Evolutionary conservation across 2,329 filamentous ascomycete species (phyloP), one percentile per base, ranked within the genome.

Genomic region (Alternaria ethzedia): DNA sequence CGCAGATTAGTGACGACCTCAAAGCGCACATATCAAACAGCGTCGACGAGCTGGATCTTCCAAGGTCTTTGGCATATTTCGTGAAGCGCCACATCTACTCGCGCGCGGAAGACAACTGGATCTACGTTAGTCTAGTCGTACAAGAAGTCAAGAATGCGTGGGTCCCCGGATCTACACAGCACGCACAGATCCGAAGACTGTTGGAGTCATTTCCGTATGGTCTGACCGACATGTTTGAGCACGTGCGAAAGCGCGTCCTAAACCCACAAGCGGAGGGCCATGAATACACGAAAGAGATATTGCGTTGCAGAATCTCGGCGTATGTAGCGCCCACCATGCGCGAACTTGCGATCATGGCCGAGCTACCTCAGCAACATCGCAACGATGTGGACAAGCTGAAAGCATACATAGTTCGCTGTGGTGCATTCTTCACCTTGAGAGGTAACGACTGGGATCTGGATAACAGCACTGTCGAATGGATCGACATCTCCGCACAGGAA

Each of bases 241-340:
- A 73, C 32, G 61, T 72, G 6, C 65, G 66, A 3, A 71, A 70
- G 47, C 59, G 71, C 15, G 57, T 73, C 12, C 54, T 73, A 0
- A 51, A 68, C 21, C 61, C 70, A 11, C 43, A 52, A 10, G 58
- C 67, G 9, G 56, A 70, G 21, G 66, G 68, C 10, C 54, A 71
- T 15, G 70, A 73, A 52, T 73, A 73, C 28, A 72, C 71, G 2
- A 74, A 74, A 50, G 71, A 74, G 47, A 70, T 74, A 17, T 45
- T 73, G 21, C 62, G 71, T 20, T 72, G 67, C 44, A 46, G 65
- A 4, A 65, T 70, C 25, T 45, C 66, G 23, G 66, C 68, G 8
- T 63, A 65, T n/a, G 61, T 67, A 26, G 69, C 67, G 4, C 71
- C 70, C 12, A 73, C 70, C 12, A 54, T 74, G 57, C 64, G 69